Base-by-base conservation (phyloP, 2,329 filamentous ascomycete species). In the Fusarium caatingaense region DNA sequence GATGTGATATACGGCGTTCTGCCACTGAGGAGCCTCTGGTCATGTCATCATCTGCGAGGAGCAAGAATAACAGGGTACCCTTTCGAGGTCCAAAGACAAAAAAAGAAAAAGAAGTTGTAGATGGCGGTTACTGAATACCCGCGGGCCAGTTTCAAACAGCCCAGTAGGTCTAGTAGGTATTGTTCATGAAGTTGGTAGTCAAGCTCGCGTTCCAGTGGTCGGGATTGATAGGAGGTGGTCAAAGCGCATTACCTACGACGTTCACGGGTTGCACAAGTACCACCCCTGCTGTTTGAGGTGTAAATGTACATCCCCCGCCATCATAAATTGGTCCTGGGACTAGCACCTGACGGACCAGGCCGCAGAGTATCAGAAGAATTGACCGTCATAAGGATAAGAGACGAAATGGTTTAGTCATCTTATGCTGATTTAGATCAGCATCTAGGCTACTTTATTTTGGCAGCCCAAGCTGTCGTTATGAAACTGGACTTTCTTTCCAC, bases 291-390 rank as follows among this genome's bases (percentile, higher is more conserved):
- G 59, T 56, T 61, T 66, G 49, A 49, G 30, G 57, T 56, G 67
- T 27, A 46, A 50, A n/a, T 23, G 65, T 72, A 72, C 72, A 58
- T 66, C 60, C 67, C 64, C 67, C 65, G 21, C 67, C 58, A 71
- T 65, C 46, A 56, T 54, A 6, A 45, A 40, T 47, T 57, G 45
- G 54, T 42, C 20, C n/a, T 45, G 25, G 23, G 23, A 15, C 55
- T 21, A 60, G 51, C 59, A 60, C 47, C 51, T 61, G 55, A 60
- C 50, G 58, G 61, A 72, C 66, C 59, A 66, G 65, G 25, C 25
- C 25, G 25, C 25, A 27, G 25, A 27, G 25, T 27, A 27, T 27
- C 25, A 27, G 25, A 27, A 27, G 25, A 27, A 27, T 27, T 27
- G 25, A 27, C 25, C 25, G 25, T 27, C 25, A 27, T 27, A 27